phyloP scores from a whole-genome alignment of 352 stramenopile genomes.

The Phytophthora palmivora region DNA sequence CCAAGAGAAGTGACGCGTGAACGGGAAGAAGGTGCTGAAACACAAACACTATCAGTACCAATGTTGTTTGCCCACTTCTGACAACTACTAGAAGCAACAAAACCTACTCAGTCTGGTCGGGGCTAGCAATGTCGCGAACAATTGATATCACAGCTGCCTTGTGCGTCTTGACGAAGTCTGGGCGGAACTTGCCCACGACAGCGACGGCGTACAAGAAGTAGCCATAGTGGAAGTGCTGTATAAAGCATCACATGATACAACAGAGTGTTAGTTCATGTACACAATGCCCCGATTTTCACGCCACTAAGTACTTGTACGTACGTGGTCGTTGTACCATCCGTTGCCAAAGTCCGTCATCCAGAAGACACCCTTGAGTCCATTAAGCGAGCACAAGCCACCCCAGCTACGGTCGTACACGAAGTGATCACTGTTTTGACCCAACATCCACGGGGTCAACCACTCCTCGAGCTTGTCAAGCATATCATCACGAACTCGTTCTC shows the following conservation, averaged over 20 bases:
- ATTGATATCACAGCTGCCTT: constrained; percentile 80
- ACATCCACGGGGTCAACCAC: constrained; percentile 82
- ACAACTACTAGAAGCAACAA: not conserved
- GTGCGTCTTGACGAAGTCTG: constrained; percentile 72
- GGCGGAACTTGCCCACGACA: constrained; percentile 81
- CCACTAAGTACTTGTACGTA: constrained; percentile 44
- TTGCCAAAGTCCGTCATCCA: constrained; percentile 95
- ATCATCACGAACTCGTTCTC: constrained; percentile 54
- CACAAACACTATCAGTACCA: constrained; percentile 14
- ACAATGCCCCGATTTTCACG: not conserved
- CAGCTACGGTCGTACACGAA: constrained; percentile 95
- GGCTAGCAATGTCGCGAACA: constrained; percentile 80
- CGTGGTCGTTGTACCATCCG: constrained; percentile 90
- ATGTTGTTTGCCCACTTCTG: not conserved
- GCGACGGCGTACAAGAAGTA: constrained; percentile 91
- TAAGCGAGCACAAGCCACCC: constrained; percentile 92
- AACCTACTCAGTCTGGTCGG: constrained; percentile 70
- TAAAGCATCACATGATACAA: constrained; percentile 11
- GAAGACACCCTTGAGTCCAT: constrained; percentile 90
- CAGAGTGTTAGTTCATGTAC: constrained; percentile 4
- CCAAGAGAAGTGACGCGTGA: constrained; percentile 96
- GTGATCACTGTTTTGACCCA: constrained; percentile 75
- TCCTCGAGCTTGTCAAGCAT: constrained; percentile 71
- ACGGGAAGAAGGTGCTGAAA: constrained; percentile 84
- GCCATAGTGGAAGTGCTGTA: constrained; percentile 97